A percentile compares a stretch with the other conserved stretches of the same genome.
Conservation (phyloP, 192 early-diverging fungal genomes). For the Linnemannia elongata region DNA sequence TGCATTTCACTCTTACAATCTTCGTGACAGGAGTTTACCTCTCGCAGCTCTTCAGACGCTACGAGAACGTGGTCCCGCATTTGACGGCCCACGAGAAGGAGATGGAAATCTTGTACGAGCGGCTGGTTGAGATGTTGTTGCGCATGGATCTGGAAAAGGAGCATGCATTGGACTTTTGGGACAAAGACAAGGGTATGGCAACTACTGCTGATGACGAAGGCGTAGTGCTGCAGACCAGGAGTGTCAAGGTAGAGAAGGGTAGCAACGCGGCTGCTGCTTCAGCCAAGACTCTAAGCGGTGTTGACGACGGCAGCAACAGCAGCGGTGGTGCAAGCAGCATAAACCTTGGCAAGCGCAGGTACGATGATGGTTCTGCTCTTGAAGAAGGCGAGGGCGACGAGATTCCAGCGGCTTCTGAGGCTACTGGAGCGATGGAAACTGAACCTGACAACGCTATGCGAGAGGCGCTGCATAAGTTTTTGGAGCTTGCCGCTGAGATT, state of each 20-base stretch:
- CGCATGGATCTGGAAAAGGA: constrained; percentile 18
- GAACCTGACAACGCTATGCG: not conserved
- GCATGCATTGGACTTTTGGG: not conserved
- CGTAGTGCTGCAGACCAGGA: not conserved
- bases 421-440: not conserved
- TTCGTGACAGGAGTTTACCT: constrained; percentile 11
- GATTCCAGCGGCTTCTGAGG: not conserved
- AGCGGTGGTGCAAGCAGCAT: not conserved
- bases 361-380: not conserved
- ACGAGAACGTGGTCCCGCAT: constrained; percentile 35
- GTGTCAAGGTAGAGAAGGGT: not conserved
- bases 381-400: not conserved
- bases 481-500: not conserved
- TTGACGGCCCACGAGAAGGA: constrained; percentile 18
- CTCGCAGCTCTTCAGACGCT: constrained; percentile 40
- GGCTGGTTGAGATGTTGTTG: constrained; percentile 21
- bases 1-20: not conserved
- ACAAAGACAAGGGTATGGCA: not conserved
- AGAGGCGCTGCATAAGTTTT: not conserved
- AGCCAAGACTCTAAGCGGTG: not conserved
- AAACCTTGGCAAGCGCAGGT: not conserved
- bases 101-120: constrained; percentile 33
- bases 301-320: not conserved
- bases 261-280: not conserved
- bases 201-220: not conserved